Base-by-base conservation (phyloP, 108 stramenopile species). In the Bacterosira constricta region DNA sequence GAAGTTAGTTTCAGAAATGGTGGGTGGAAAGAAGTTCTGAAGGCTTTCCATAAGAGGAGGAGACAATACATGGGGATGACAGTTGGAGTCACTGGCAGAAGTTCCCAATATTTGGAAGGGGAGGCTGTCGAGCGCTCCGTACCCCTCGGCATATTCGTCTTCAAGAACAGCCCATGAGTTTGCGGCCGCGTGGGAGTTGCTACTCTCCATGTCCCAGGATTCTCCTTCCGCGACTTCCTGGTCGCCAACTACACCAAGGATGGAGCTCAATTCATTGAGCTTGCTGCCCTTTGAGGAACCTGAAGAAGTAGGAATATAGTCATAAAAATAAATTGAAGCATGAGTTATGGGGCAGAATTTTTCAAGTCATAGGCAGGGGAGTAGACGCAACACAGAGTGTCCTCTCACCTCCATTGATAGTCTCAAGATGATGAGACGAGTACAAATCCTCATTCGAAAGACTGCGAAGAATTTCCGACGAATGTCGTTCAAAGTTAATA, bases 131-230 rank as follows among this genome's bases (percentile, higher is more conserved):
- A 37, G 46, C 35, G 82, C 77, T 37, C 91, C 88, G 69, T 84
- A 87, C 45, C 87, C 92, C 13, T 70, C 51, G 9, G 92, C 87
- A 52, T 93, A 93, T 57, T 93, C 92, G 69, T 93, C 92, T 47
- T 90, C 85, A 3, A 91, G 59, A 1, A 90, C 79, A 64, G 76
- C 63, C 92, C 92, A 93, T 8, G 92, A 83, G 74, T 90, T 85
- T 59, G 77, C 66, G 2, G 65, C 30, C 20, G 55, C 65, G 44
- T 45, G 30, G 13, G 64, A 60, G 38, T 25, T 42, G 36, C 66
- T 46, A n/a, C 55, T 63, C 20, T 79, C 69, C 44, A 67, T 17
- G 21, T 79, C 79, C 75, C 75, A 76, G 11, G 75, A 76, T 11
- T 71, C 56, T 20, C 34, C 49, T 44, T 47, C 70, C 7, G 41